A percentile compares a stretch with the other conserved stretches of the same genome.
Conservation (phyloP, 805 yeast genomes). For the Barnettozyma californica region DNA sequence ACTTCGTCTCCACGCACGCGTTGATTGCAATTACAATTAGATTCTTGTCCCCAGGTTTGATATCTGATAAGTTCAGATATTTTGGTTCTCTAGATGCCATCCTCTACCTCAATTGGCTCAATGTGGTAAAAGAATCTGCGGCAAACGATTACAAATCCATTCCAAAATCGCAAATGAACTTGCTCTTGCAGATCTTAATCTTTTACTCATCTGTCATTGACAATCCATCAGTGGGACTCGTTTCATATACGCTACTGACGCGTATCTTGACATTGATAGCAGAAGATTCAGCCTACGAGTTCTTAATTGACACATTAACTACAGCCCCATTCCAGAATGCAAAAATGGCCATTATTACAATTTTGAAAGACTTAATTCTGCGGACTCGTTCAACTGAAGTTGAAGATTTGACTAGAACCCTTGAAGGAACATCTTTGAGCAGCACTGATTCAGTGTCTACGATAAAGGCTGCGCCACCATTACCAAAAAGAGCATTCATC, state of each 20-base stretch:
- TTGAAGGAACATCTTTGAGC: constrained; percentile 7
- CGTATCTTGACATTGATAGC: constrained; percentile 55
- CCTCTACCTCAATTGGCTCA: constrained; percentile 34
- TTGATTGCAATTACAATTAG: constrained; percentile 39
- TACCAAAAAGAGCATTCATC: constrained; percentile 42
- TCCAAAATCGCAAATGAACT: constrained; percentile 30
- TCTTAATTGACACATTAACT: constrained; percentile 57
- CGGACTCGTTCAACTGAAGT: constrained; percentile 25
- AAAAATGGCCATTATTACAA: constrained; percentile 55
- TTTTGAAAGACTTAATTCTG: constrained; percentile 61
- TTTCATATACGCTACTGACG: constrained; percentile 57
- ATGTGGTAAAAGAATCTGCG: constrained; percentile 22
- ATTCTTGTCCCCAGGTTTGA: constrained; percentile 35
- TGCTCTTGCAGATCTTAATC: constrained; percentile 39
- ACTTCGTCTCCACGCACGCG: constrained; percentile 19
- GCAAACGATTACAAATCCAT: constrained; percentile 18
- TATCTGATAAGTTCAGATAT: constrained; percentile 20
- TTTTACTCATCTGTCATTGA: constrained; percentile 31
- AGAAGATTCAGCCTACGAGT: constrained; percentile 52
- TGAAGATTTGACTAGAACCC: constrained; percentile 6
- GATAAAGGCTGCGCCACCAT: constrained; percentile 20
- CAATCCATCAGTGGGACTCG: constrained; percentile 34
- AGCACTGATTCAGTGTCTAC: constrained; percentile 1
- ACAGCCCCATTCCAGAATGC: constrained; percentile 62
- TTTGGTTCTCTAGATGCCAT: constrained; percentile 25